Evolutionary conservation across 75 land plant species (phyloP), one percentile per base, ranked within the genome.

Genomic region (Gnetum montanum): DNA sequence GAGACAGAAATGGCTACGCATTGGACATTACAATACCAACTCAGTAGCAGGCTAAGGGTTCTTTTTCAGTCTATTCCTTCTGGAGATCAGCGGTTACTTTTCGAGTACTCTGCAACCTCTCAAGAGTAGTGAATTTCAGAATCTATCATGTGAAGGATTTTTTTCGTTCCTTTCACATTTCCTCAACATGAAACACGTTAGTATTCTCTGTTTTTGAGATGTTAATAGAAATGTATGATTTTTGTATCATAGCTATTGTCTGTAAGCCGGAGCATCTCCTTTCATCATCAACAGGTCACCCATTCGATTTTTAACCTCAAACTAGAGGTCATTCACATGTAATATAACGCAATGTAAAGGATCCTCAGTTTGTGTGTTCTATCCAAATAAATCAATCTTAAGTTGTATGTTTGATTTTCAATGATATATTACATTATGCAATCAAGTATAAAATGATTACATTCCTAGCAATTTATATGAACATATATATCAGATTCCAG

Each of bases 1-100:
- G 98, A 94, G 45, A 80, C 98, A 10, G 98, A 94, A 50, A 94
- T 94, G 98, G 91, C 98, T 11, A 86, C 85, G 61, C 98, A 94
- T 46, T 90, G 91, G 91, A 94, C 96, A 30, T 57, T 94, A 49
- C 64, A 78, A 16, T 94, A 94, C 62, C 87, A 90, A 54, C 85
- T 94, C 1, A 94, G 83, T 63, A 94, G 81, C 71, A 93, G 95
- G 55, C 60, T 94, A 19, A 79, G 98, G 6, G 67, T 94, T 55
- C 78, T 94, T 15, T 77, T 85, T 48, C 89, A 88, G 54, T 93
- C 98, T 26, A 72, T 80, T 27, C 92, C 96, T 43, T 78, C 91
- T 25, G 70, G 67, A 3, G 79, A 73, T 45, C 75, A 86, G 31
- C 86, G 98, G 12, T 71, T 94, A 30, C 73, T 94, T 2, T 80